Evolutionary conservation across 2,329 filamentous ascomycete genomes (phyloP).

Genomic region (Myriosclerotinia duriaeana): DNA sequence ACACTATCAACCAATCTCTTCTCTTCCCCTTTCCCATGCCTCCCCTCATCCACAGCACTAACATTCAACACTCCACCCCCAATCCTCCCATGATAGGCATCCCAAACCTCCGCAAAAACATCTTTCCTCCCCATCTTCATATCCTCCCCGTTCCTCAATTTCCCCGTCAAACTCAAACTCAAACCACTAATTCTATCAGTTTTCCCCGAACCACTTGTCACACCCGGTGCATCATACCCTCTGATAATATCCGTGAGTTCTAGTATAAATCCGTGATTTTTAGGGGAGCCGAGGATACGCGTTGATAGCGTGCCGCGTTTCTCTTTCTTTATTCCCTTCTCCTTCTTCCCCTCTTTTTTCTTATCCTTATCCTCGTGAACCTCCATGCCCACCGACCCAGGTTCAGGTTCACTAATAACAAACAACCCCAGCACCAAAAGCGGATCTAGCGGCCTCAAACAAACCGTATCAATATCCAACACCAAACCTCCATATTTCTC

Average conservation of each 20-base stretch:
- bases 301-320: not conserved
- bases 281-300: not conserved
- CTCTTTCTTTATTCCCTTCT: no score
- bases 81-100: not conserved
- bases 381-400: no score
- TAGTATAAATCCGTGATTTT: not conserved
- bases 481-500: not conserved
- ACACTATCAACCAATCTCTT: not conserved
- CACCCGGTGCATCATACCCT: not conserved
- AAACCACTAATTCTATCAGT: no score
- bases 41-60: no score
- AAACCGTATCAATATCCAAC: not conserved
- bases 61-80: not conserved
- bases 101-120: not conserved
- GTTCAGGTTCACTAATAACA: not conserved
- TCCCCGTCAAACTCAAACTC: no score
- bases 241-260: not conserved
- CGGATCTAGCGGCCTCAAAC: not conserved
- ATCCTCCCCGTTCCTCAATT: no score
- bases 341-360: not conserved
- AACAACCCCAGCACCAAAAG: slow-evolving; percentile 1
- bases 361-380: not conserved
- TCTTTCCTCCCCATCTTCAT: not conserved
- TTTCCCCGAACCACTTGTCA: no score
- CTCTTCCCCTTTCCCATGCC: rapidly evolving